Base-by-base conservation (phyloP, 345 rosid species). In the Chamaenerion angustifolium region DNA sequence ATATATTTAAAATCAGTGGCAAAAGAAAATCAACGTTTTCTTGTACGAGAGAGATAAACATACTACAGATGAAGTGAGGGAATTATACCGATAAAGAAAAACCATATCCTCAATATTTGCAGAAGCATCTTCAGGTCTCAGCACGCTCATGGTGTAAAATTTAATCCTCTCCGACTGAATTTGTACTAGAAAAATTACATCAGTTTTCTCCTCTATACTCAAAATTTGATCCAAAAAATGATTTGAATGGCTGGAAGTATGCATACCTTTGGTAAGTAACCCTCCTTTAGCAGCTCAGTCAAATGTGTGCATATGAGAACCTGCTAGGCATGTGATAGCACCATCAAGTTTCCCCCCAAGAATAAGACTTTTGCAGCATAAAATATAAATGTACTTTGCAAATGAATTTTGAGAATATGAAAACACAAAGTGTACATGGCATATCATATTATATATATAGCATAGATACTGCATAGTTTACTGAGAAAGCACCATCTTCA, bases 131-230 rank as follows among this genome's bases (percentile, higher is more conserved):
- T 83, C 82, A 18, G 98, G 90, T 63, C 79, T 72, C 57, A 90
- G 64, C 74, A 90, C 83, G 52, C 98, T 86, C 96, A 90, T 90
- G 50, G 92, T 86, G 71, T 81, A 80, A 69, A 81, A 87, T 45
- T 65, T 80, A 48, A 90, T 69, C 72, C 64, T 80, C 76, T 83
- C 79, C 12, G 88, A 78, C 98, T 90, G 76, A 55, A 64, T 71
- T 7, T 21, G 44, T 17, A 49, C 6, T 52, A 48, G 46, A 45
- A 16, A 18, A 52, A 16, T 55, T 4, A 21, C 47, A 46, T 54
- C 16, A 42, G 21, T 16, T 40, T 21, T 48, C 51, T 15, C 15
- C 19, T 45, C 45, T 45, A 16, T 16, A 40, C 10, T 31, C 37
- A 37, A 23, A 43, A 40, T 46, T 11, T 52, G 56, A n/a, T 17